A percentile compares a stretch with the other conserved stretches of the same genome.
Conservation (phyloP, 169 alveolate genomes). For the Cryptosporidium baileyi region DNA sequence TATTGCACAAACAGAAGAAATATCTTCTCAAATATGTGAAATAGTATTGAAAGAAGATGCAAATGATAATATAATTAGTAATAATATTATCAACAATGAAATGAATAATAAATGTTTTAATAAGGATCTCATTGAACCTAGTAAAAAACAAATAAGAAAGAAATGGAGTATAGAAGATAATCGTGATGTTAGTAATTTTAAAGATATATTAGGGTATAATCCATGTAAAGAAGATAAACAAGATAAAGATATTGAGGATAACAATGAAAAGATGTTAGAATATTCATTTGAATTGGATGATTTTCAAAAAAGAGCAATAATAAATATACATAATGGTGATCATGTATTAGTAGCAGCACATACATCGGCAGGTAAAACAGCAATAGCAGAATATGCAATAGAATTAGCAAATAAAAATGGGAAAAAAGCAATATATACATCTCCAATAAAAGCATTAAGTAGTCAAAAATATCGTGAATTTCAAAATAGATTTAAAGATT, state of each 20-base stretch:
- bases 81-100: no score
- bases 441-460: slow-evolving; percentile 98
- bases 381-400: slow-evolving; percentile 98
- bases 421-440: slow-evolving; percentile 94
- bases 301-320: slow-evolving; percentile 95
- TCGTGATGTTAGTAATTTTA: not conserved
- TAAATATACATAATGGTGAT: slow-evolving; percentile 88
- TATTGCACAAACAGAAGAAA: not conserved
- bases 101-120: not conserved
- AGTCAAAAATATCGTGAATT: slow-evolving; percentile 96
- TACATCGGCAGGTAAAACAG: slow-evolving; percentile 99
- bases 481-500: slow-evolving; percentile 78
- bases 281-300: slow-evolving; percentile 94
- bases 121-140: not conserved
- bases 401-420: slow-evolving; percentile 92
- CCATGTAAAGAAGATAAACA: not conserved
- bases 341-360: slow-evolving; percentile 98
- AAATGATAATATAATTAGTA: not conserved
- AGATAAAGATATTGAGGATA: not conserved
- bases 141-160: slow-evolving; percentile 12
- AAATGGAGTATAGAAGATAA: slow-evolving; percentile 47
- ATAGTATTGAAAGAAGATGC: not conserved
- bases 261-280: slow-evolving; percentile 72
- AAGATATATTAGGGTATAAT: slow-evolving; percentile 14
- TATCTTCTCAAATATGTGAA: not conserved